These are phyloP conservation scores for Volvox carteri DNA, from an alignment of 163 green algal genomes.

Conservation along the genomic window DNA sequence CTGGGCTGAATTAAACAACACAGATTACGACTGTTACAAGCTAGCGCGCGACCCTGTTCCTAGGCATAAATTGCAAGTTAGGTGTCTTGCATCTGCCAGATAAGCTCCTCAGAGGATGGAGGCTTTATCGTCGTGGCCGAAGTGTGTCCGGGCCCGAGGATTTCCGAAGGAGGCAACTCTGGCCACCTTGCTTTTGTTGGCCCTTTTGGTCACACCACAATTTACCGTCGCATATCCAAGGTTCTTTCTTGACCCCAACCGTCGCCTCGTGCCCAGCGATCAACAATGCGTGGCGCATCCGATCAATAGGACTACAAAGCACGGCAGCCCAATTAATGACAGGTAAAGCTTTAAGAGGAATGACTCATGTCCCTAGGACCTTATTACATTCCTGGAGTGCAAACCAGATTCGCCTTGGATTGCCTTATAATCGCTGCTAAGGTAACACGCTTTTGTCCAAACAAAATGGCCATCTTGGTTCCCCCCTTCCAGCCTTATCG, in stretches of 20 bases:
- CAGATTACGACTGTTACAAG: too few species aligned
- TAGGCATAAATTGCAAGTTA: too few species aligned
- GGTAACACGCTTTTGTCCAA: not conserved
- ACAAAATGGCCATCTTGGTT: not conserved
- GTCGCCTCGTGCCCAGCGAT: not conserved
- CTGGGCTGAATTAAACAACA: too few species aligned
- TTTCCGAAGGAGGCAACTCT: not conserved
- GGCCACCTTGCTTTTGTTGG: not conserved
- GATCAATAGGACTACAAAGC: not conserved
- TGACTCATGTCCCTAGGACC: not conserved
- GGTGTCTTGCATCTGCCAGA: too few species aligned
- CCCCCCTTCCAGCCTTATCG: not conserved
- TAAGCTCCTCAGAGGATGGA: too few species aligned
- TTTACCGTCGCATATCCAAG: not conserved
- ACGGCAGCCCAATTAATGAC: not conserved
- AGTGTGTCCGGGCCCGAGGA: too few species aligned
- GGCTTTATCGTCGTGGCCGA: too few species aligned
- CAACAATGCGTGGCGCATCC: slow-evolving; percentile 1
- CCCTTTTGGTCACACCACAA: not conserved
- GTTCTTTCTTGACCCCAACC: not conserved
- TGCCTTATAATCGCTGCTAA: not conserved
- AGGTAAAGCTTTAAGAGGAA: not conserved
- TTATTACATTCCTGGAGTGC: not conserved
- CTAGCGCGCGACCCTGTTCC: too few species aligned
- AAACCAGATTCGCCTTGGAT: not conserved